Percentiles rank a stretch among this genome's conserved stretches.
These are phyloP conservation scores for Incumbomyces lentus DNA, from an alignment of 2,329 filamentous ascomycete species.

Conservation along the genomic window DNA sequence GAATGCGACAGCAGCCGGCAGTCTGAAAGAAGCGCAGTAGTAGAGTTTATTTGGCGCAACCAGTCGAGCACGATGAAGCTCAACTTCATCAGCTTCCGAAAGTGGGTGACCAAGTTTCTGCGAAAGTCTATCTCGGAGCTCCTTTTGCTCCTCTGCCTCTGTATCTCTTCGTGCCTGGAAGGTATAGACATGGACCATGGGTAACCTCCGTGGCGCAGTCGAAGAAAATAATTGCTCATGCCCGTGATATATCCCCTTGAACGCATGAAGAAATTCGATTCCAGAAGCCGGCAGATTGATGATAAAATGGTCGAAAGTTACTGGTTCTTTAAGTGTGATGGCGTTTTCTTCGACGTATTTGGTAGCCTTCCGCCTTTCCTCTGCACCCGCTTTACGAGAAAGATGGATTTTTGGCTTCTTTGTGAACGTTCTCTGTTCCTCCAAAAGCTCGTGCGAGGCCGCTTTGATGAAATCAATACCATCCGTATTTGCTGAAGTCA, in stretches of 20 bases:
- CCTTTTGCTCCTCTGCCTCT: constrained; percentile 47
- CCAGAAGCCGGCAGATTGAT: constrained; percentile 95
- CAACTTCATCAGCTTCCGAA: constrained; percentile 31
- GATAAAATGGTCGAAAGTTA: constrained; percentile 80
- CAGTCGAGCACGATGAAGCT: constrained; percentile 60
- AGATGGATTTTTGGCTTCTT: constrained; percentile 37
- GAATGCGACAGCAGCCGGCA: constrained; percentile 78
- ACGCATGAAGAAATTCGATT: constrained; percentile 67
- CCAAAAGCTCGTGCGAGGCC: constrained; percentile 49
- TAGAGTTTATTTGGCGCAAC: constrained; percentile 91
- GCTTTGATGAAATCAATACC: constrained; percentile 68
- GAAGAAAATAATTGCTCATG: constrained; percentile 56
- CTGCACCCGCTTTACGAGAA: constrained; percentile 19
- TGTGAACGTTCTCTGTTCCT: constrained; percentile 41
- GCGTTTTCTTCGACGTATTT: constrained; percentile 6
- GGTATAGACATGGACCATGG: constrained; percentile 87
- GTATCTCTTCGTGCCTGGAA: constrained; percentile 61
- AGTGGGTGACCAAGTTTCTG: constrained; percentile 49
- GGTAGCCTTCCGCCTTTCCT: constrained; percentile 24
- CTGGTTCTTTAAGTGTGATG: constrained; percentile 46
- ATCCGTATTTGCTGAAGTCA: constrained; percentile 71
- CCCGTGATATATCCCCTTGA: constrained; percentile 70
- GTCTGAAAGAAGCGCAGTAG: constrained; percentile 87
- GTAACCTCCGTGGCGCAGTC: constrained; percentile 51
- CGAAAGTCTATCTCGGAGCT: constrained; percentile 59